Evolutionary conservation across 2,329 filamentous ascomycete genomes (phyloP).

Genomic region (Cercospora sp.): DNA sequence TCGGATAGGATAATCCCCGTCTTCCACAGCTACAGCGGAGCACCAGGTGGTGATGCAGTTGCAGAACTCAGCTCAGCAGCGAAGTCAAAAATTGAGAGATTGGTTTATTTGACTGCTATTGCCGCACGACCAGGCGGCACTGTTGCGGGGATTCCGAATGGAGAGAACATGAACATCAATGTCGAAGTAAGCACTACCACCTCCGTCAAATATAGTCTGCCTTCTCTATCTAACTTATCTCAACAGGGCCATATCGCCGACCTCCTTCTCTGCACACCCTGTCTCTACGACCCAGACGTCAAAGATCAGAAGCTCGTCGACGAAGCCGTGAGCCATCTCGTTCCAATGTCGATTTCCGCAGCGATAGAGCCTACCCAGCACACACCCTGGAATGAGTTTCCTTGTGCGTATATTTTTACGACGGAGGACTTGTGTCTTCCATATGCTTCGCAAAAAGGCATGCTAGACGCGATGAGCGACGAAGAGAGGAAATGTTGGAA

Average conservation of each 20-base stretch:
- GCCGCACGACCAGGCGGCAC: neutral
- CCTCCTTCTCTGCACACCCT: neutral
- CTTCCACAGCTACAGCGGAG: conserved; percentile 27
- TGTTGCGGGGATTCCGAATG: neutral
- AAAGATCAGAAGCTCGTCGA: neutral
- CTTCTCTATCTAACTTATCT: too few species aligned
- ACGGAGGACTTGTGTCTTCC: neutral
- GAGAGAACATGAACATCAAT: neutral
- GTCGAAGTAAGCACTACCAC: neutral
- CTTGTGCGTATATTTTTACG: neutral
- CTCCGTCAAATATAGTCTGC: too few species aligned
- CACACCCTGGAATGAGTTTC: neutral
- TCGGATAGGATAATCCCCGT: conserved; percentile 22
- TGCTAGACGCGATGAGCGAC: neutral
- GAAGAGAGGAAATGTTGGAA: neutral
- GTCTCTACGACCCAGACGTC: neutral
- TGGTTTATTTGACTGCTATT: neutral
- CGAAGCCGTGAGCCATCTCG: neutral
- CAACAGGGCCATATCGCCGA: neutral
- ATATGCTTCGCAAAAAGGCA: neutral
- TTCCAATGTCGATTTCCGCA: neutral
- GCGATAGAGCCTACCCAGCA: neutral
- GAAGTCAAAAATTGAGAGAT: conserved; percentile 19
- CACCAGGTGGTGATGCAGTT: conserved; percentile 24
- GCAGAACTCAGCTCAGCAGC: conserved; percentile 16